A percentile compares a stretch with the other conserved stretches of the same genome.
These are phyloP conservation scores for Graphilbum fragrans DNA, from an alignment of 2,329 filamentous ascomycete species.

Conservation along the genomic window DNA sequence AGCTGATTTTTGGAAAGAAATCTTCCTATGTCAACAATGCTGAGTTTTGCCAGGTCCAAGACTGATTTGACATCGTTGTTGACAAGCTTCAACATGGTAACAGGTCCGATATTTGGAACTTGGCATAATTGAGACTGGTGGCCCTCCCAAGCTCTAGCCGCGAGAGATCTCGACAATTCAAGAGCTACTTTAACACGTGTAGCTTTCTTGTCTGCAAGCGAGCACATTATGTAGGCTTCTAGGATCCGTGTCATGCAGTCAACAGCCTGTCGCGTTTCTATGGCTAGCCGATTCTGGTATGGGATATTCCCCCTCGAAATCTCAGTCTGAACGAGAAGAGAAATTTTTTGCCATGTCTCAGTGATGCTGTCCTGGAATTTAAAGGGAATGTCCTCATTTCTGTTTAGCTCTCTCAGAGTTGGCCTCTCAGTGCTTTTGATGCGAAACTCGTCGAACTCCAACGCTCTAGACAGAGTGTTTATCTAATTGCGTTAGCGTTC, in stretches of 20 bases:
- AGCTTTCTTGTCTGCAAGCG: constrained; percentile 47
- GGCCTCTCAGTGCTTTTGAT: constrained; percentile 59
- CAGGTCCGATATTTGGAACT: constrained; percentile 64
- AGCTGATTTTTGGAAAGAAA: constrained; percentile 70
- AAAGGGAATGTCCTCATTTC: constrained; percentile 54
- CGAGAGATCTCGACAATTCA: constrained; percentile 65
- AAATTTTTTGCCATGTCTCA: constrained; percentile 60
- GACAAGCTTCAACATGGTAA: constrained; percentile 61
- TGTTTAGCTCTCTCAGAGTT: constrained; percentile 62
- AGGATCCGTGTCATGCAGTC: constrained; percentile 57
- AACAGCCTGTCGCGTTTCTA: constrained; percentile 54
- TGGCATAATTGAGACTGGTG: constrained; percentile 73
- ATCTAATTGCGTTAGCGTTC: constrained; percentile 36
- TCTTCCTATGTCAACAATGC: constrained; percentile 64
- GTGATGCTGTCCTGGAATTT: constrained; percentile 57
- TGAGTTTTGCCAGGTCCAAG: constrained; percentile 52
- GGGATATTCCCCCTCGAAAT: constrained; percentile 50
- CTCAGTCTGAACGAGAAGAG: constrained; percentile 63
- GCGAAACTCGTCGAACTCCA: constrained; percentile 61
- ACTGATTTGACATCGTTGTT: constrained; percentile 60
- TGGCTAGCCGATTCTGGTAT: constrained; percentile 32
- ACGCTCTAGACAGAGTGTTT: constrained; percentile 50
- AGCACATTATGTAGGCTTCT: constrained; percentile 66
- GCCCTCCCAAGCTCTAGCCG: constrained; percentile 70
- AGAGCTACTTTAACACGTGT: constrained; percentile 56